Conservation (phyloP, 1,139 yeast genomes). For the Nakaseomyces delphensis region DNA sequence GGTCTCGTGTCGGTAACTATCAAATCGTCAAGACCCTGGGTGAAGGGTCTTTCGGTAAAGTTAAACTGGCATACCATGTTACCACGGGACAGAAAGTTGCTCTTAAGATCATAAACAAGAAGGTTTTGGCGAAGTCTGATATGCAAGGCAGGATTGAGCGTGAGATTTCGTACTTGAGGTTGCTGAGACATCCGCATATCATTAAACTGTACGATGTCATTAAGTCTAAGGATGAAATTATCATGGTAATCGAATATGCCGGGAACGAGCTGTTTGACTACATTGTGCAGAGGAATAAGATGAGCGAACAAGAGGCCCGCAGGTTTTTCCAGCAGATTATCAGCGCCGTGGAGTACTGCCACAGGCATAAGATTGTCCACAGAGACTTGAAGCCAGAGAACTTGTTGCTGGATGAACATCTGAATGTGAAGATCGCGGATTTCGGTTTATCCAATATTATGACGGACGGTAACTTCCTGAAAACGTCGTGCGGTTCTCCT, state of each 20-base stretch:
- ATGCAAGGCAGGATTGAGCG: slow-evolving; percentile 96
- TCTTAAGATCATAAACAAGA: slow-evolving; percentile 81
- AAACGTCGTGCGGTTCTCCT: slow-evolving; percentile 95
- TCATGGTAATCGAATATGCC: slow-evolving; percentile 95
- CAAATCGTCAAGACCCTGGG: slow-evolving; percentile 91
- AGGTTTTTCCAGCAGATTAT: slow-evolving; percentile 95
- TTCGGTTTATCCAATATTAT: slow-evolving; percentile 90
- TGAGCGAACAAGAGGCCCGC: slow-evolving; percentile 91
- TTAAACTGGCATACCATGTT: slow-evolving; percentile 84
- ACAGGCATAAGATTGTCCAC: slow-evolving; percentile 94
- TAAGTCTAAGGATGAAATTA: slow-evolving; percentile 88
- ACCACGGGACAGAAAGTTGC: slow-evolving; percentile 91
- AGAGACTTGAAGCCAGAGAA: slow-evolving; percentile 95
- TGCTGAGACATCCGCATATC: slow-evolving; percentile 90
- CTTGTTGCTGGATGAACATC: slow-evolving; percentile 74
- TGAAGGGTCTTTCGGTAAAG: slow-evolving; percentile 95
- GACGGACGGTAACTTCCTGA: slow-evolving; percentile 96
- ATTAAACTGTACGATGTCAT: slow-evolving; percentile 92
- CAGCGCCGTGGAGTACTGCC: slow-evolving; percentile 97
- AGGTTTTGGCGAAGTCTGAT: slow-evolving; percentile 86
- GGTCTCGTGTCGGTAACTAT: slow-evolving; percentile 74
- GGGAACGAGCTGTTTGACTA: slow-evolving; percentile 93
- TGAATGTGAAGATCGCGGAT: slow-evolving; percentile 92
- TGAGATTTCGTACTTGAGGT: slow-evolving; percentile 78
- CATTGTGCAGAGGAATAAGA: slow-evolving; percentile 73